These are phyloP conservation scores for Zizania latifolia DNA, from an alignment of 176 grass and related monocot genomes.

Conservation along the genomic window DNA sequence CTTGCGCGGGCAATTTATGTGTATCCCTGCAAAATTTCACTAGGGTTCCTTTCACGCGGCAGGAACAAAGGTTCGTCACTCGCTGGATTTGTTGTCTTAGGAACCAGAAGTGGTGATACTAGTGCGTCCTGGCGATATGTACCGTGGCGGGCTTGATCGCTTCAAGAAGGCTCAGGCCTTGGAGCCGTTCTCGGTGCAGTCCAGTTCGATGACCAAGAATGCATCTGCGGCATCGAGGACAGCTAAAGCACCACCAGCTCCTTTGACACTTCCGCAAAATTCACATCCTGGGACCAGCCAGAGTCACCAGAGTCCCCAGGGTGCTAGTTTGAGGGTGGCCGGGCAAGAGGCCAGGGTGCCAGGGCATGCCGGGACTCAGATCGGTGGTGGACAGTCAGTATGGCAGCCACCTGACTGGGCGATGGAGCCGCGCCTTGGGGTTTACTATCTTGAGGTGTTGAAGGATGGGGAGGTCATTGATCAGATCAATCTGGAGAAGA, in stretches of 20 bases:
- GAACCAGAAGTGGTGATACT: neutral
- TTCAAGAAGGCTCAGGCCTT: slow-evolving; percentile 86
- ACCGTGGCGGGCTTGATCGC: slow-evolving; percentile 79
- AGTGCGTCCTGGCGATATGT: slow-evolving; percentile 40
- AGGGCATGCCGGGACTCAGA: slow-evolving; percentile 37
- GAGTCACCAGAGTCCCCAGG: slow-evolving; percentile 26
- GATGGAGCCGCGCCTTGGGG: slow-evolving; percentile 59
- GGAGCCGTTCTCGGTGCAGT: slow-evolving; percentile 66
- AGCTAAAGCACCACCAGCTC: slow-evolving; percentile 3
- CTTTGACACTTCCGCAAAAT: slow-evolving; percentile 20
- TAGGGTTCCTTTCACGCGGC: neutral
- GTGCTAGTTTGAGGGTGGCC: neutral
- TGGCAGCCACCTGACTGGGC: slow-evolving; percentile 99
- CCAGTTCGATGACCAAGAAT: slow-evolving; percentile 34
- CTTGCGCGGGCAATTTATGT: neutral
- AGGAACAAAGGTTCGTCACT: neutral
- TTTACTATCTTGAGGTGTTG: slow-evolving; percentile 88
- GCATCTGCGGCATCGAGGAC: slow-evolving; percentile 5
- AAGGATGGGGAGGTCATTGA: slow-evolving; percentile 88
- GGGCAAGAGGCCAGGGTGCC: slow-evolving; percentile 27
- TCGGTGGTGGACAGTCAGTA: slow-evolving; percentile 75
- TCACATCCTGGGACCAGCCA: neutral
- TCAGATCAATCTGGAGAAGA: slow-evolving; percentile 73
- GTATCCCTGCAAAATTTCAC: neutral
- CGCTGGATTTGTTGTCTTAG: neutral